Conservation (phyloP, 164 flowering plant species). For the Aristolochia contorta region DNA sequence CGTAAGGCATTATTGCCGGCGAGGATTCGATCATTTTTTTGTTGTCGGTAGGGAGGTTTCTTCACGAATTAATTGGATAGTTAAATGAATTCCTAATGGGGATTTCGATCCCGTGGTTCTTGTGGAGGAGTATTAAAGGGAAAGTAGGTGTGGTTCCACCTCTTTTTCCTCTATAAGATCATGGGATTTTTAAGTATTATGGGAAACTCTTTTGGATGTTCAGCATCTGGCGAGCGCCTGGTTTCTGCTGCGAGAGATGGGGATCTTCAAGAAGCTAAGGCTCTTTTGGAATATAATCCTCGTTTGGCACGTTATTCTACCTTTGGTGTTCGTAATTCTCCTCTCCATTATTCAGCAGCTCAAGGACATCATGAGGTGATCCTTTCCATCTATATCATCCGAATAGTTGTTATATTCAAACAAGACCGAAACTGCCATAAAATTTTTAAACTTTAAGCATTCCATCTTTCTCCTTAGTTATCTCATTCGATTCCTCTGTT, state of each 20-base stretch:
- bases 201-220: constrained; percentile 94
- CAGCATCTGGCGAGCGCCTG: constrained; percentile 92
- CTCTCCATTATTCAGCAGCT: constrained; percentile 93
- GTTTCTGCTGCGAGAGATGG: constrained; percentile 99
- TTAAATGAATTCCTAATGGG: too few relatives aligned
- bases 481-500: neutral
- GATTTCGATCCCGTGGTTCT: too few relatives aligned
- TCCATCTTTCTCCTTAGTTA: neutral
- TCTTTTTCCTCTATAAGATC: constrained; percentile 5
- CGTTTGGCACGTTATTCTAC: constrained; percentile 83
- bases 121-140: neutral
- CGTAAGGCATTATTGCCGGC: neutral
- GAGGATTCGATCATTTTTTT: constrained; percentile 17
- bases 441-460: neutral
- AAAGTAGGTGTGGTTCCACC: neutral
- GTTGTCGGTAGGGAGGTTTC: constrained; percentile 1
- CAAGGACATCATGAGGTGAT: constrained; percentile 94
- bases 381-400: neutral
- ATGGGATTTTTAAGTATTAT: constrained; percentile 58
- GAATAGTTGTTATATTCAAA: neutral
- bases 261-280: constrained; percentile 90
- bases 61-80: too few relatives aligned
- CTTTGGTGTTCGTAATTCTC: constrained; percentile 92
- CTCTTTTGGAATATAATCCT: constrained; percentile 82
- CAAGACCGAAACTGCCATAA: neutral